Evolutionary conservation across 1,284 basidiomycete species (phyloP).

Genomic region (Ustilago hordei): DNA sequence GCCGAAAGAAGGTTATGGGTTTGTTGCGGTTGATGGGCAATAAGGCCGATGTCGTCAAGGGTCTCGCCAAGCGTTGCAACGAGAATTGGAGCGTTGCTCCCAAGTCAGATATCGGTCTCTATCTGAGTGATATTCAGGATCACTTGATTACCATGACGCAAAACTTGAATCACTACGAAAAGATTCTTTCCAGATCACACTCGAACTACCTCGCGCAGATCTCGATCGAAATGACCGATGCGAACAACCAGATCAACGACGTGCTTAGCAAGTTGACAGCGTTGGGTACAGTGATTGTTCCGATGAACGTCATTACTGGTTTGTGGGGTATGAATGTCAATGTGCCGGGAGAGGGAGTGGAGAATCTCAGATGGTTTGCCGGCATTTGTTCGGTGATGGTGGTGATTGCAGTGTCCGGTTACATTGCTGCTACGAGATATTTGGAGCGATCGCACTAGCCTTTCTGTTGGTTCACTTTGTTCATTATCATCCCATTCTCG

Average conservation of each 20-base stretch:
- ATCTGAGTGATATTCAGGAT: slow-evolving; percentile 88
- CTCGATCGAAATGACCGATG: slow-evolving; percentile 78
- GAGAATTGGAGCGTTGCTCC: slow-evolving; percentile 99
- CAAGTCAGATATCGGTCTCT: slow-evolving; percentile 95
- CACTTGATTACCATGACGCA: slow-evolving; percentile 99
- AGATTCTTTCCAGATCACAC: slow-evolving; percentile 96
- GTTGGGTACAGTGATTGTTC: slow-evolving; percentile 92
- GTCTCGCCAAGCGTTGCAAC: slow-evolving; percentile 93
- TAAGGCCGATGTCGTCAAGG: slow-evolving; percentile 99
- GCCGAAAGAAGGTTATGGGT: slow-evolving; percentile 99
- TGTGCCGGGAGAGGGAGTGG: slow-evolving; percentile 65
- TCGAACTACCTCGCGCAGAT: slow-evolving; percentile 79
- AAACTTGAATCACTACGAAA: slow-evolving; percentile 75
- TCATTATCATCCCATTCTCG: neutral
- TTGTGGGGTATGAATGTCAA: slow-evolving; percentile 70
- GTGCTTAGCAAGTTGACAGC: slow-evolving; percentile 98
- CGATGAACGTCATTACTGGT: slow-evolving; percentile 71
- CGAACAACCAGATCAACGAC: slow-evolving; percentile 98
- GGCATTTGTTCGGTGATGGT: slow-evolving; percentile 66
- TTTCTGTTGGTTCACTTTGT: neutral
- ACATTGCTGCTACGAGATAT: slow-evolving; percentile 66
- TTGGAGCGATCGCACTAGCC: slow-evolving; percentile 47
- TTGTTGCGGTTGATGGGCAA: slow-evolving; percentile 93
- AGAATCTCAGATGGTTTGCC: slow-evolving; percentile 66
- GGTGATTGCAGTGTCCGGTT: slow-evolving; percentile 64